Percentiles rank a stretch among this genome's conserved stretches.
Conservation (phyloP, 192 early-diverging fungal species). For the Entomortierella beljakovae region DNA sequence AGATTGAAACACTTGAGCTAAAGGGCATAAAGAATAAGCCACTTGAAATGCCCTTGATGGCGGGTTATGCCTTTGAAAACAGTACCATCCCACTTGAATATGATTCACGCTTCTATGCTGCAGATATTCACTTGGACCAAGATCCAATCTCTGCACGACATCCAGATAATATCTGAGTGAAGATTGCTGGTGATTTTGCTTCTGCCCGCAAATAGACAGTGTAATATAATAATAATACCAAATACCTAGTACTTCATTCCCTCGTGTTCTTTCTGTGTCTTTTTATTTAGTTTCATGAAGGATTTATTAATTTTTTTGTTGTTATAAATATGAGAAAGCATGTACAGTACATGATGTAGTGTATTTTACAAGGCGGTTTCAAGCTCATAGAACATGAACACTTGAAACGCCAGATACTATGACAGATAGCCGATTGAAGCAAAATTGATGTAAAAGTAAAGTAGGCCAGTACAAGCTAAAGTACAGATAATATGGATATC, state of each 20-base stretch:
- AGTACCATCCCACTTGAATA: slow-evolving; percentile 42
- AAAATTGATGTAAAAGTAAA: neutral
- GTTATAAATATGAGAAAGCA: neutral
- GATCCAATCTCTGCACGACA: slow-evolving; percentile 40
- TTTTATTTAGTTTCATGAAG: neutral
- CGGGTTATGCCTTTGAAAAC: slow-evolving; percentile 23
- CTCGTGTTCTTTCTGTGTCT: neutral
- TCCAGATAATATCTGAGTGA: slow-evolving; percentile 39
- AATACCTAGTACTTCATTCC: no score
- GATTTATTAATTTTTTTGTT: neutral
- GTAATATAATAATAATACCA: neutral
- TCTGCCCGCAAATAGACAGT: no score
- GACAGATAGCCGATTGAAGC: neutral
- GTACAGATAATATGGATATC: slow-evolving; percentile 3
- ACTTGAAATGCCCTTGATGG: slow-evolving; percentile 18
- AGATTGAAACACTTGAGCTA: slow-evolving; percentile 8
- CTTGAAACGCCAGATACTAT: no score
- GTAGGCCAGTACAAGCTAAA: neutral
- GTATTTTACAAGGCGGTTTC: no score
- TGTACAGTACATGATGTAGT: no score
- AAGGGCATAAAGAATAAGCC: slow-evolving; percentile 21
- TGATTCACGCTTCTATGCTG: slow-evolving; percentile 30
- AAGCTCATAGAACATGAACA: no score
- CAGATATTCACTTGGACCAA: slow-evolving; percentile 33
- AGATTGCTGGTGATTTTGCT: slow-evolving; percentile 27